Evolutionary conservation across 2,329 filamentous ascomycete genomes (phyloP), one percentile per base, ranked within the genome.

Genomic region (Colletotrichum simmondsii): DNA sequence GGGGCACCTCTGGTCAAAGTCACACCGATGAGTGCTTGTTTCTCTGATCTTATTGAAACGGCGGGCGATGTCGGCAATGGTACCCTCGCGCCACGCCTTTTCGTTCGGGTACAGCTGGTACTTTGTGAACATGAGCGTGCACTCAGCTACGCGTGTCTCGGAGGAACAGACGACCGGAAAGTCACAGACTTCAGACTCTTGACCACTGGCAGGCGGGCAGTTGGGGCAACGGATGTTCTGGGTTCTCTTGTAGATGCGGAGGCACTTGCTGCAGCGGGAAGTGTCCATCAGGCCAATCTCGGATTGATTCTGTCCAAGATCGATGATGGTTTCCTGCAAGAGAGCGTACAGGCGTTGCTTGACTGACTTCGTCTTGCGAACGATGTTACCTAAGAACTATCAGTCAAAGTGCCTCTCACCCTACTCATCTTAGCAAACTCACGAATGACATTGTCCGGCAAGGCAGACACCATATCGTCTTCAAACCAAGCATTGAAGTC

Each of bases 141-240:
- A 62, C n/a, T 62, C 60, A n/a, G 37, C 60, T 5, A 63, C 60
- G n/a, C 60, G n/a, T 22, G 60, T 65, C 19, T 56, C 30, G 14
- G 26, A 28, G 12, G 30, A 42, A n/a, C 32, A 65, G 16, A 65
- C 54, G 3, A 42, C 16, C 14, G 30, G 49, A 4, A 35, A 28
- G 16, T 56, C 49, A 37, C 16, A 3, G 7, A 7, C 62, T 5
- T 42, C n/a, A 30, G 28, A 28, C 4, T 22, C 2, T 16, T 54
- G 5, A 2, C 28, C 28, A 19, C 28, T 5, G 26, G 7, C 1
- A 16, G 5, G 22, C 7, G 22, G 12, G 32, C 62, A 42, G 5
- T 56, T 6, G 37, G 46, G 62, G n/a, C 49, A 53, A 16, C 7
- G 7, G 4, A 14, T 24, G 5, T 16, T 35, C 7, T 22, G 30